phyloP scores from a whole-genome alignment of 148 eudicot genomes.

The Diospyros lotus region DNA sequence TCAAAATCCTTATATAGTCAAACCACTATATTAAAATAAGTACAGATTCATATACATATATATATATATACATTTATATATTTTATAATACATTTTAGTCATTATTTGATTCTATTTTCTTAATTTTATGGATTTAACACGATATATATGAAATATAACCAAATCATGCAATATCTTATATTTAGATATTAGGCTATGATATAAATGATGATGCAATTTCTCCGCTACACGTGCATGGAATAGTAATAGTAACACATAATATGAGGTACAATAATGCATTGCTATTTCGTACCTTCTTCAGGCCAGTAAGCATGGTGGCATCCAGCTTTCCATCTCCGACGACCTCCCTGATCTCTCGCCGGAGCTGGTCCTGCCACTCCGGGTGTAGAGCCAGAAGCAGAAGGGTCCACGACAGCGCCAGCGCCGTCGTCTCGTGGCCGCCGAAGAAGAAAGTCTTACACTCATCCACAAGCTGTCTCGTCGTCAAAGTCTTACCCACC shows the following conservation, averaged over 20 bases:
- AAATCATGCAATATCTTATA: too few relatives aligned
- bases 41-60: too few relatives aligned
- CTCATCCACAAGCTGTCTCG: constrained; percentile 70
- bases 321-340: constrained; percentile 61
- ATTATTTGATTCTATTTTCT: too few relatives aligned
- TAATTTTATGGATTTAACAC: too few relatives aligned
- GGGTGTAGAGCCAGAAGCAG: constrained; percentile 59
- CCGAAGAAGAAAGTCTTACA: constrained; percentile 92
- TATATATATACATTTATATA: too few relatives aligned
- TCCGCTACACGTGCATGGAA: not conserved
- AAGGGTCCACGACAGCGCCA: constrained; percentile 76
- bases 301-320: constrained; percentile 55
- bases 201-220: too few relatives aligned
- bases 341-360: constrained; percentile 69
- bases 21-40: too few relatives aligned
- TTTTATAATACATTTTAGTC: too few relatives aligned
- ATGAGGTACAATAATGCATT: too few relatives aligned
- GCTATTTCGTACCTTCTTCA: constrained; percentile 57
- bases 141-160: too few relatives aligned
- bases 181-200: too few relatives aligned
- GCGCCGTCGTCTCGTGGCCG: constrained; percentile 82
- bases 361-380: constrained; percentile 70
- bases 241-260: not conserved
- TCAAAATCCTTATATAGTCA: too few relatives aligned
- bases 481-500: constrained; percentile 39